A percentile compares a stretch with the other conserved stretches of the same genome.
Evolutionary conservation across 23 red algal genomes (phyloP).

Genomic region (Gracilariopsis chorda): DNA sequence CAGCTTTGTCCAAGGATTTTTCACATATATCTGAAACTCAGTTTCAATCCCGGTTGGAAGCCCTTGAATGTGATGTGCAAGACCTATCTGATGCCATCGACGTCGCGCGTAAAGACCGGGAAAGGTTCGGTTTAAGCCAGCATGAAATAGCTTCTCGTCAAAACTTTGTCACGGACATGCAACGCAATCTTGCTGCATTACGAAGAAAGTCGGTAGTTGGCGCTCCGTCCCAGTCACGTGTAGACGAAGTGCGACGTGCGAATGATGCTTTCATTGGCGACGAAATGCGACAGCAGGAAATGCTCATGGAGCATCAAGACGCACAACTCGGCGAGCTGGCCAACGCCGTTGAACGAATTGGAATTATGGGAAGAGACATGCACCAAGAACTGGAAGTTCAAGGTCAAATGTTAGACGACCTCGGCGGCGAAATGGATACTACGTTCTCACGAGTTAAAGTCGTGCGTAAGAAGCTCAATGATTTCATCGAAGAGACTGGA

Average conservation of each 20-base stretch:
- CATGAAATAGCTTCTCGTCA: slow-evolving; percentile 19
- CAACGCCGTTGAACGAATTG: slow-evolving; percentile 60
- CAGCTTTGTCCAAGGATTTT: neutral
- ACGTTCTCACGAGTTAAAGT: slow-evolving; percentile 10
- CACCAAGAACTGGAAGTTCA: slow-evolving; percentile 68
- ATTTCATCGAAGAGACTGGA: slow-evolving; percentile 61
- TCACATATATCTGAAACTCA: slow-evolving; percentile 10
- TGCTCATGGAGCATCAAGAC: slow-evolving; percentile 46
- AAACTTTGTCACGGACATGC: slow-evolving; percentile 30
- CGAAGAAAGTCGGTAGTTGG: neutral
- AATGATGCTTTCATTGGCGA: slow-evolving; percentile 56
- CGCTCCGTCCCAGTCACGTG: neutral
- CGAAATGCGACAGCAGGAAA: slow-evolving; percentile 36
- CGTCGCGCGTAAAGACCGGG: slow-evolving; percentile 11
- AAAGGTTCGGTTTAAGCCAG: slow-evolving; percentile 21
- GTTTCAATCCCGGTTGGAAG: slow-evolving; percentile 1
- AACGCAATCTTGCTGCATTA: neutral
- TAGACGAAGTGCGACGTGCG: neutral
- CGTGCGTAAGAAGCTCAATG: slow-evolving; percentile 31
- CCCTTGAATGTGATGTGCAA: slow-evolving; percentile 43
- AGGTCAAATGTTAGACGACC: slow-evolving; percentile 61
- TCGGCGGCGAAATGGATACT: slow-evolving; percentile 45
- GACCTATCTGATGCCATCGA: slow-evolving; percentile 49
- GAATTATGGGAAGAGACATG: slow-evolving; percentile 66
- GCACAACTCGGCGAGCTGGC: slow-evolving; percentile 61